These are phyloP conservation scores for Lagenaria siceraria DNA, from an alignment of 306 rosid genomes.

Conservation along the genomic window DNA sequence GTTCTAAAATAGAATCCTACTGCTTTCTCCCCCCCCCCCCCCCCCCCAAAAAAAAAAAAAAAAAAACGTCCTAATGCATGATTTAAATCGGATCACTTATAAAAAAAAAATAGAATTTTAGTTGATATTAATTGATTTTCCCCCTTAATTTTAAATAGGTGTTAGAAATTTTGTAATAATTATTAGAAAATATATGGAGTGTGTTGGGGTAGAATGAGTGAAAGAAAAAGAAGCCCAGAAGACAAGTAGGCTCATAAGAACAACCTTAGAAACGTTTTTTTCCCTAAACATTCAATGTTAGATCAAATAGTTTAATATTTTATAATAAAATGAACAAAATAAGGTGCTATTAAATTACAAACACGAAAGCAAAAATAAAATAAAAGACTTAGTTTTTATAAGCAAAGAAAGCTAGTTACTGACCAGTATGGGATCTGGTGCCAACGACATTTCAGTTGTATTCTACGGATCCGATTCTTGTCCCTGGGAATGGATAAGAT, in stretches of 20 bases:
- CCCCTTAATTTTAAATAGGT: too few species aligned
- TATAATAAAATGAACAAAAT: background rate
- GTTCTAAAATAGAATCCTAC: too few species aligned
- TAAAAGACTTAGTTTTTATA: background rate
- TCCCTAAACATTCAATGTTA: background rate
- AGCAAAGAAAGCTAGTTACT: background rate
- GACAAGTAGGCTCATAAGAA: background rate
- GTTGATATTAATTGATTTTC: background rate
- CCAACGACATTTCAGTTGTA: background rate
- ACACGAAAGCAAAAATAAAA: background rate
- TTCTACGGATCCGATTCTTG: background rate
- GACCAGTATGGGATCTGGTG: background rate
- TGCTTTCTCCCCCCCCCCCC: too few species aligned
- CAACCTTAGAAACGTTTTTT: background rate
- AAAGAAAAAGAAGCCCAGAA: background rate
- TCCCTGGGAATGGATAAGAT: background rate
- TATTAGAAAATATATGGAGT: background rate
- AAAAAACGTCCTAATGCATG: background rate
- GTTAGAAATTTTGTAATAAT: too few species aligned
- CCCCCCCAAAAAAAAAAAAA: background rate
- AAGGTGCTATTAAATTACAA: background rate
- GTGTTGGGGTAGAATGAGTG: background rate
- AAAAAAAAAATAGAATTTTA: too few species aligned
- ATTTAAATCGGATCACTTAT: too few species aligned
- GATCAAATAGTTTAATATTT: background rate